Conservation (phyloP, 1,284 basidiomycete species). For the Ceratobasidium sp. region DNA sequence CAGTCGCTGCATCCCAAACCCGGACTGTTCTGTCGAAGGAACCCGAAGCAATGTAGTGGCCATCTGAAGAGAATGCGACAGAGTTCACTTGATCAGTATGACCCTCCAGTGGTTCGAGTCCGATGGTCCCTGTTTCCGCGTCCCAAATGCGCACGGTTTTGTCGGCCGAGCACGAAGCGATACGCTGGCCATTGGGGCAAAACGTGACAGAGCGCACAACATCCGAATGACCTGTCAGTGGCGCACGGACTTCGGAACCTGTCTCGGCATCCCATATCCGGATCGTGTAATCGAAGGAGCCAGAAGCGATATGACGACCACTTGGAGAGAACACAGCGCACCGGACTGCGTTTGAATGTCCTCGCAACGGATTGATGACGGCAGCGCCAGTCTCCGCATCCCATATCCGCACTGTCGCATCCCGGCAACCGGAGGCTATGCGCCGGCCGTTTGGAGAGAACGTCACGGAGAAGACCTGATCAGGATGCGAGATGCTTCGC, state of each 20-base stretch:
- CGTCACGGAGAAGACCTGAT: not conserved
- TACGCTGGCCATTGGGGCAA: not conserved
- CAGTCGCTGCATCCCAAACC: too few relatives aligned
- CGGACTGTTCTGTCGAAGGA: too few relatives aligned
- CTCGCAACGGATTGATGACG: too few relatives aligned
- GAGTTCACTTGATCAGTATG: too few relatives aligned
- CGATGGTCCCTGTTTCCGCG: too few relatives aligned
- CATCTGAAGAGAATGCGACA: too few relatives aligned
- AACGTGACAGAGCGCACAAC: not conserved
- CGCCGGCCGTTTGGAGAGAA: not conserved
- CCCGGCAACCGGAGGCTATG: not conserved
- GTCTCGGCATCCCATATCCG: constrained; percentile 9
- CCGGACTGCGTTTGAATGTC: too few relatives aligned
- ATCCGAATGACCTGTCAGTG: not conserved
- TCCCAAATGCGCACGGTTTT: not conserved
- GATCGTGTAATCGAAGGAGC: not conserved
- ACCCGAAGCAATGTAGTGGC: too few relatives aligned
- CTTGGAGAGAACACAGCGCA: not conserved
- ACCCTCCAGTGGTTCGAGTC: too few relatives aligned
- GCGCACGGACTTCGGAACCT: not conserved
- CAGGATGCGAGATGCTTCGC: not conserved
- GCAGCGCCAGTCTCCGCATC: not conserved
- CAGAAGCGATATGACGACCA: constrained; percentile 4
- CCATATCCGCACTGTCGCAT: not conserved
- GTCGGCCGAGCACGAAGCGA: not conserved